Percentiles rank a stretch among this genome's conserved stretches.
phyloP scores from a whole-genome alignment of 2,329 filamentous ascomycete species.

The Teratosphaeria zuluensis region DNA sequence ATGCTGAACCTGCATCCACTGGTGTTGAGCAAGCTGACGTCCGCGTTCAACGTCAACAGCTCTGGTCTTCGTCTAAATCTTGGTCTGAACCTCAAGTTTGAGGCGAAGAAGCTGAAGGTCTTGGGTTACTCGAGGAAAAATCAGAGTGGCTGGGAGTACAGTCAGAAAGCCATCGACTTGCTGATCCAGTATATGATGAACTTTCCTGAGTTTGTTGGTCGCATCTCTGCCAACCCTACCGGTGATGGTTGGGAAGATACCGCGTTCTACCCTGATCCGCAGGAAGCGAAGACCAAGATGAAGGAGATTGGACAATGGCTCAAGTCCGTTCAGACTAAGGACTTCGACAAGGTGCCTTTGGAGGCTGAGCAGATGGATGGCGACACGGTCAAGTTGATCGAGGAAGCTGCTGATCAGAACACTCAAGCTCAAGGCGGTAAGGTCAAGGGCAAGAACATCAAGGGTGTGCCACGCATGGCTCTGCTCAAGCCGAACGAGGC shows the following conservation, averaged over 20 bases:
- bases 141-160: constrained; percentile 89
- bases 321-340: constrained; percentile 81
- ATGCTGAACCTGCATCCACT: constrained; percentile 74
- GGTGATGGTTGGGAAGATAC: constrained; percentile 75
- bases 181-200: constrained; percentile 82
- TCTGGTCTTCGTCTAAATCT: constrained; percentile 79
- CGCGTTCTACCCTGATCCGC: constrained; percentile 70
- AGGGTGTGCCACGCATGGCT: constrained; percentile 73
- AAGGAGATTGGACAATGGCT: constrained; percentile 93
- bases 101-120: constrained; percentile 90
- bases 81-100: constrained; percentile 93
- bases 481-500: constrained; percentile 89
- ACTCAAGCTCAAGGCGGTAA: constrained; percentile 17
- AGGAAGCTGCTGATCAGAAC: constrained; percentile 60
- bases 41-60: constrained; percentile 77
- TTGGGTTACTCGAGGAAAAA: constrained; percentile 87
- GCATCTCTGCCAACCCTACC: constrained; percentile 74
- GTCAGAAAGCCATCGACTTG: constrained; percentile 67
- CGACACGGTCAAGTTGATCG: constrained; percentile 72
- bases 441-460: constrained; percentile 58
- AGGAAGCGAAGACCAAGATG: constrained; percentile 65
- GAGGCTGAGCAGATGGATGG: constrained; percentile 96
- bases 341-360: constrained; percentile 88
- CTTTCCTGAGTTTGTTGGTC: constrained; percentile 92
- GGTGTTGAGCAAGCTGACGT: constrained; percentile 89